phyloP scores from a whole-genome alignment of 257 asterid genomes.

The Solanum chilense region DNA sequence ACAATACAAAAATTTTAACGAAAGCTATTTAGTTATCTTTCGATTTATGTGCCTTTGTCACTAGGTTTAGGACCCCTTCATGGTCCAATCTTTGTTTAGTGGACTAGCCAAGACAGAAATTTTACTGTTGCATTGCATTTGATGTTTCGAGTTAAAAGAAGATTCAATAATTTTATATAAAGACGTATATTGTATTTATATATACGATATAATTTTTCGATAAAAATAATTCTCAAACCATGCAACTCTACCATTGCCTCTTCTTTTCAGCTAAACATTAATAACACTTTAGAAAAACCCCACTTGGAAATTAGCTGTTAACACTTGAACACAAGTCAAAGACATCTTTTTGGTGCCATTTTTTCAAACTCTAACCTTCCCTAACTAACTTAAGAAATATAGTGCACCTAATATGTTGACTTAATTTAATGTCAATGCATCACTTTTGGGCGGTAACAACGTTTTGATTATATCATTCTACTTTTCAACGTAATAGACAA shows the following conservation, averaged over 20 bases:
- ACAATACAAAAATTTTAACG: not conserved
- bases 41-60: not conserved
- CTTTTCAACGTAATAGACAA: not conserved
- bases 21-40: not conserved
- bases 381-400: not conserved
- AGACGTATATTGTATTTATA: not conserved
- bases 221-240: not conserved
- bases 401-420: not conserved
- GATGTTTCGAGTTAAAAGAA: not conserved
- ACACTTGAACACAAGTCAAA: not conserved
- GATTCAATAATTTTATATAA: not conserved
- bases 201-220: not conserved
- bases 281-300: not conserved
- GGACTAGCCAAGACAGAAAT: not conserved
- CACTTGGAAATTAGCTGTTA: not conserved
- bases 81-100: not conserved
- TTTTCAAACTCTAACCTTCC: not conserved
- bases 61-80: not conserved
- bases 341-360: not conserved
- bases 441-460: not conserved
- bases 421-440: not conserved
- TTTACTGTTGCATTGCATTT: not conserved
- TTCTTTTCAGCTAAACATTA: not conserved
- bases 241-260: not conserved
- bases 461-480: not conserved